Evolutionary conservation across 1,284 basidiomycete genomes (phyloP), one percentile per base, ranked within the genome.

Genomic region (Lentinus polychrous): DNA sequence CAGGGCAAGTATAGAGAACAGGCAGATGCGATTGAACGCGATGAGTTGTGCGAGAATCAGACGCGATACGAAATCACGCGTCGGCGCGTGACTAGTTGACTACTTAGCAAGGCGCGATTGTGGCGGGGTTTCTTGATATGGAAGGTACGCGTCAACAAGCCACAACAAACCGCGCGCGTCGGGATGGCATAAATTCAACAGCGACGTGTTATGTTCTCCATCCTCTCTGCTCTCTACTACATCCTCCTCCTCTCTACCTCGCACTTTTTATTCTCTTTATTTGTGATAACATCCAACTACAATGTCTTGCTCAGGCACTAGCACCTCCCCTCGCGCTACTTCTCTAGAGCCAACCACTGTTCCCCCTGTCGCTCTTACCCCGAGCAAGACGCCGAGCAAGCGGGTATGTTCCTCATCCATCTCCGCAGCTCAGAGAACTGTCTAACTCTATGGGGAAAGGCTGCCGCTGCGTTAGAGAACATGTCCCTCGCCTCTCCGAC

Each of bases 351-450:
- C 36, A 40, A 61, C 62, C 62, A 57, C 56, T 51, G 52, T 49
- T 46, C 33, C 55, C 44, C 43, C 43, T 49, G 39, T 23, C 23
- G 60, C 57, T 37, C 61, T 66, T n/a, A 60, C 66, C 17, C 39
- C 39, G 39, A 51, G 44, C 17, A 61, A 59, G 34, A 69, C 71
- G 0, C 72, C 72, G 23, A 69, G 67, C 49, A 74, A 74, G 57
- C 72, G 72, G 70, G 73, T 72, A 50, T 51, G 55, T 52, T 6
- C 50, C 51, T 43, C 39, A 45, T 45, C 48, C 43, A 34, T 54
- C 18, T 47, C 46, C 23, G 39, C 33, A 10, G 27, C 10, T 27
- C 5, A 27, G 27, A 27, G 10, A 4, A 5, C 32, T 36, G 43
- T 39, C 65, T 60, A 50, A 38, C 7, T 22, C n/a, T 6, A 46